Evolutionary conservation across 495 filamentous ascomycete species (phyloP), one percentile per base, ranked within the genome.

Genomic region (Xylaria castorea): DNA sequence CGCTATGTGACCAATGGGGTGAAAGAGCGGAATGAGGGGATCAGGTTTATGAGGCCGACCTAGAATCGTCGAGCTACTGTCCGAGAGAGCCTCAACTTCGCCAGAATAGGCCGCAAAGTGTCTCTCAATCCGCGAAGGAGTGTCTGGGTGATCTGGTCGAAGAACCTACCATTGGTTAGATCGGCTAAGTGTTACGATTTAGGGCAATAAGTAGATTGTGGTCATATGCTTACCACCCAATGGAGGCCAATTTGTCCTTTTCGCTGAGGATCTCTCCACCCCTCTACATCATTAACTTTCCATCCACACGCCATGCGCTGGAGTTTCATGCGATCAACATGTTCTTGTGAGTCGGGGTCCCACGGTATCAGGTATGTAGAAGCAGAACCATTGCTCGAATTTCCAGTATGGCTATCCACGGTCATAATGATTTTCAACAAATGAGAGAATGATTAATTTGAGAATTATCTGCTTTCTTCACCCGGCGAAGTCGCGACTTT

Each of bases 251-350:
- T 67, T 6, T 62, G 30, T 1, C 75, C 75, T 16, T 68, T 51
- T 32, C 64, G 64, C 57, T 70, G 70, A 18, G 53, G 51, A 12
- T 68, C 46, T 73, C 22, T 69, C 71, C 71, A 73, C 1, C 25
- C 46, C 18, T 77, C 73, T n/a, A 80, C 68, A 14, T 55, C 25
- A 0, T 82, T 70, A 4, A 73, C 12, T 7, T 79, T 75, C 81
- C 81, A 82, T 12, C 76, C 77, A 66, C 81, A 82, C 3, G 77
- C 75, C 27, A 80, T 71, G 16, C 81, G 77, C 68, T 82, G 81
- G 20, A 77, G 57, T 22, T 68, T 73, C 68, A 82, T 55, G 30
- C 81, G 75, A 64, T 80, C 55, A 32, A 68, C 53, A 50, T 82
- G 81, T 25, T 67, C 72, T n/a, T 75, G 67, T 8, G 75, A 79